These are phyloP conservation scores for Nicotiana attenuata DNA, from an alignment of 257 asterid genomes.

Conservation along the genomic window DNA sequence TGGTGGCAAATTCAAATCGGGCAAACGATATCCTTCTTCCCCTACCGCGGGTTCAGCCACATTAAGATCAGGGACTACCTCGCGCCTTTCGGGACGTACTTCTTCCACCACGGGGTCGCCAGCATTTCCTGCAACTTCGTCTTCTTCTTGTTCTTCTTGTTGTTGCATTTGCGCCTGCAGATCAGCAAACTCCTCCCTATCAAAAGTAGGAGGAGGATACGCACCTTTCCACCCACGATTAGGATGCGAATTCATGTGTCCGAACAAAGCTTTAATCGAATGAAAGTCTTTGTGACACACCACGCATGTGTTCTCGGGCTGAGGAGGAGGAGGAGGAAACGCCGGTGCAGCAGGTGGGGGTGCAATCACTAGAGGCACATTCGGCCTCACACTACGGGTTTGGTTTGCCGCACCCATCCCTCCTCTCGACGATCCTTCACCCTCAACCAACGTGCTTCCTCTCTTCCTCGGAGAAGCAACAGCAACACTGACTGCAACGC, in stretches of 20 bases:
- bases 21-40: neutral
- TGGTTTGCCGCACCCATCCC: neutral
- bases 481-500: neutral
- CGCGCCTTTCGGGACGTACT: neutral
- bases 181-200: neutral
- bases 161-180: neutral
- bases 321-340: neutral
- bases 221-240: constrained; percentile 4
- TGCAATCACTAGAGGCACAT: neutral
- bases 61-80: neutral
- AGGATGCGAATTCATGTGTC: neutral
- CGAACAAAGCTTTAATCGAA: neutral
- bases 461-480: neutral
- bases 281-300: neutral
- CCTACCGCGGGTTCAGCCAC: neutral
- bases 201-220: neutral
- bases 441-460: neutral
- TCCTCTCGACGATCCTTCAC: neutral
- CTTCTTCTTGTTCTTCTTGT: too few relatives aligned
- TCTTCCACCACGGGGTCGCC: neutral
- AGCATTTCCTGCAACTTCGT: neutral
- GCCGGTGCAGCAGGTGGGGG: neutral
- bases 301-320: neutral
- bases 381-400: neutral
- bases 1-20: neutral